Percentiles rank a stretch among this genome's conserved stretches.
phyloP scores from a whole-genome alignment of 495 filamentous ascomycete genomes.

The Aspergillus cristatus region DNA sequence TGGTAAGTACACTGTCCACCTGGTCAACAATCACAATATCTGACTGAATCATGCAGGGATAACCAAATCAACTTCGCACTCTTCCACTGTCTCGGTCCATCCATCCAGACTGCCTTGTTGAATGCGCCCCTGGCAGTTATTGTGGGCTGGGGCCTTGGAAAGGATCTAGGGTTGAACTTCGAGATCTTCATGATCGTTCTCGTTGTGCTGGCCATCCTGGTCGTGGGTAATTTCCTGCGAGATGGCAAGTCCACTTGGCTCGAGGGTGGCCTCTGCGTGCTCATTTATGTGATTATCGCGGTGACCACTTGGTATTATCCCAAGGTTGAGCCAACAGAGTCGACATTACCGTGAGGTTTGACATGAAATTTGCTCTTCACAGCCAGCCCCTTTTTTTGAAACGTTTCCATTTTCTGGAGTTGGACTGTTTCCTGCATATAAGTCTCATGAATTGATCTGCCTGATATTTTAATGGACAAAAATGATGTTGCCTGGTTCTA shows the following conservation, averaged over 20 bases:
- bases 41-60: slow-evolving; percentile 19
- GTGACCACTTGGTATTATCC: slow-evolving; percentile 46
- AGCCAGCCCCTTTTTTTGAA: too few relatives aligned
- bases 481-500: too few relatives aligned
- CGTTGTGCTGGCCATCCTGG: slow-evolving; percentile 77
- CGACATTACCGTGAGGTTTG: too few relatives aligned
- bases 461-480: too few relatives aligned
- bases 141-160: slow-evolving; percentile 70
- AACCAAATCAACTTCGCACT: slow-evolving; percentile 73
- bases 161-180: slow-evolving; percentile 72
- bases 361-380: too few relatives aligned
- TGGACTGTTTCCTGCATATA: too few relatives aligned
- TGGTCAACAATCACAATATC: neutral
- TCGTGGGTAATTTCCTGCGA: slow-evolving; percentile 72
- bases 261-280: slow-evolving; percentile 66
- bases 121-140: slow-evolving; percentile 79
- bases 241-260: slow-evolving; percentile 76
- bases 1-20: slow-evolving; percentile 43
- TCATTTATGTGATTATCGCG: slow-evolving; percentile 47
- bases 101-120: slow-evolving; percentile 82
- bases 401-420: too few relatives aligned
- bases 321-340: slow-evolving; percentile 10
- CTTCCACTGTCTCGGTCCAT: slow-evolving; percentile 78
- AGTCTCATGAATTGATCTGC: too few relatives aligned
- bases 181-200: slow-evolving; percentile 83